Evolutionary conservation across 805 yeast genomes (phyloP).

Genomic region (Blastobotrys parvus): DNA sequence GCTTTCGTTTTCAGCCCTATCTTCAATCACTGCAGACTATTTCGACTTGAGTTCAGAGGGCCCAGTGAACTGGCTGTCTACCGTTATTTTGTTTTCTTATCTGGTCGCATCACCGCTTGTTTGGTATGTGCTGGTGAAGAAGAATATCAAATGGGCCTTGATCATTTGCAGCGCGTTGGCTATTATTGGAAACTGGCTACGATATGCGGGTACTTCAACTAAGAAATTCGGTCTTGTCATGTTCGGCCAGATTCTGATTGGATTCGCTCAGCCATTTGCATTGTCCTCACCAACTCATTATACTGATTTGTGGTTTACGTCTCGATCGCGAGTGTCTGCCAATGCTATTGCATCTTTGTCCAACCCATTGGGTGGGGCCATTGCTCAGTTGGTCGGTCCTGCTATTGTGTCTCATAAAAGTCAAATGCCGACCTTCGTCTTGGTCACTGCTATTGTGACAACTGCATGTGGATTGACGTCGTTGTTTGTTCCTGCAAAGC

Average conservation of each 20-base stretch:
- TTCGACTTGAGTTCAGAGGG: slow-evolving; percentile 18
- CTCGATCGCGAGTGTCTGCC: slow-evolving; percentile 27
- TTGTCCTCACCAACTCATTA: slow-evolving; percentile 26
- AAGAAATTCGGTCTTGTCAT: slow-evolving; percentile 24
- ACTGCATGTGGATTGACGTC: slow-evolving; percentile 17
- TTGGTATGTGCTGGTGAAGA: slow-evolving; percentile 18
- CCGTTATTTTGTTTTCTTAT: slow-evolving; percentile 25
- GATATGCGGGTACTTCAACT: slow-evolving; percentile 24
- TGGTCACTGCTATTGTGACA: slow-evolving; percentile 20
- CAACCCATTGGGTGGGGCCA: slow-evolving; percentile 29
- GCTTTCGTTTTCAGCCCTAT: slow-evolving; percentile 27
- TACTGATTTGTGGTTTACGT: slow-evolving; percentile 28
- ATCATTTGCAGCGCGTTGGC: slow-evolving; percentile 18
- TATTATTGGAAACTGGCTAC: slow-evolving; percentile 24
- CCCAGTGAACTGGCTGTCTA: slow-evolving; percentile 29
- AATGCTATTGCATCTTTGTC: slow-evolving; percentile 28
- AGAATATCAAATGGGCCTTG: slow-evolving; percentile 20
- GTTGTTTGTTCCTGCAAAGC: slow-evolving; percentile 19
- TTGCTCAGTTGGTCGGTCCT: slow-evolving; percentile 28
- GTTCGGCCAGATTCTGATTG: slow-evolving; percentile 29
- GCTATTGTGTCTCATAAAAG: slow-evolving; percentile 20
- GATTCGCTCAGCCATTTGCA: slow-evolving; percentile 29
- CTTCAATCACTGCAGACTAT: slow-evolving; percentile 19
- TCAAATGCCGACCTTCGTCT: slow-evolving; percentile 19
- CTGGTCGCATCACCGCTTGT: slow-evolving; percentile 22